A percentile compares a stretch with the other conserved stretches of the same genome.
phyloP scores from a whole-genome alignment of 179 eudicot genomes.

The Silene noctiflora region DNA sequence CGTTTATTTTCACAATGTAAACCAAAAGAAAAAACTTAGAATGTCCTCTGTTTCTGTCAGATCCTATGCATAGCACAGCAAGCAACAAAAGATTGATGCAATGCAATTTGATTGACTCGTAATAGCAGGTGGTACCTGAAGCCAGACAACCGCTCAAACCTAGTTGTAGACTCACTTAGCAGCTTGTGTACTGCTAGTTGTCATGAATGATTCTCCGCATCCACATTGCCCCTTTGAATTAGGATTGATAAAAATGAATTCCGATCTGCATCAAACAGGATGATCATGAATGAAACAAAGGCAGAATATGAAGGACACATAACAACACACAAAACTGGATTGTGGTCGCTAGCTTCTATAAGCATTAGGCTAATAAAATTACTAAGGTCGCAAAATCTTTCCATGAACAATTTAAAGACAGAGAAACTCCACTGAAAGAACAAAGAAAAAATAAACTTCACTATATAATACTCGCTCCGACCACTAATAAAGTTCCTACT shows the following conservation, averaged over 20 bases:
- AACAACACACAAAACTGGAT: not conserved
- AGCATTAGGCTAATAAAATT: too few relatives aligned
- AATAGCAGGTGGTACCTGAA: conserved; percentile 12
- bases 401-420: too few relatives aligned
- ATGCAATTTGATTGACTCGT: not conserved
- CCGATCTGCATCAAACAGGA: conserved; percentile 42
- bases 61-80: conserved; percentile 4
- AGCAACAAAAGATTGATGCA: conserved; percentile 6
- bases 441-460: too few relatives aligned
- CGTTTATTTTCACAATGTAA: not conserved
- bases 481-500: too few relatives aligned
- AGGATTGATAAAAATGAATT: conserved; percentile 64
- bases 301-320: too few relatives aligned
- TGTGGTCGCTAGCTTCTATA: too few relatives aligned
- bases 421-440: not conserved
- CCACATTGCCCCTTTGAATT: conserved; percentile 75
- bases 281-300: not conserved
- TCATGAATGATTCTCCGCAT: conserved; percentile 77
- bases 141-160: not conserved
- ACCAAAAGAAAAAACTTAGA: not conserved
- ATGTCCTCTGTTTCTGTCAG: not conserved
- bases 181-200: conserved; percentile 39
- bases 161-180: conserved; percentile 35
- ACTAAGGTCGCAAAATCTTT: too few relatives aligned
- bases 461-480: too few relatives aligned